Evolutionary conservation across 1,139 yeast genomes (phyloP).

Genomic region (Debaryomyces subglobosus): DNA sequence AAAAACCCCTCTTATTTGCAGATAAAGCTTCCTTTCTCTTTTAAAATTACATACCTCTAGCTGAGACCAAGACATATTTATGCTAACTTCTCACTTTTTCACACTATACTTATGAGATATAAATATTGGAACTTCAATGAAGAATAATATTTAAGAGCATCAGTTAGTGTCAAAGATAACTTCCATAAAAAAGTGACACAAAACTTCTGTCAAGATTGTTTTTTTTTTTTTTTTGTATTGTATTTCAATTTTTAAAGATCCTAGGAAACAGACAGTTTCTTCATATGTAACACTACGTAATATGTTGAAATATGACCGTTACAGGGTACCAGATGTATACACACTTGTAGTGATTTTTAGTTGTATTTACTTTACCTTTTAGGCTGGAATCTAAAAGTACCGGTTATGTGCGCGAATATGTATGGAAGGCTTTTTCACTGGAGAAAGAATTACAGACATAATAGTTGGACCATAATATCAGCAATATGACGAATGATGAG

Average conservation of each 20-base stretch:
- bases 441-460: not conserved
- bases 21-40: not conserved
- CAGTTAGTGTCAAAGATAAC: not conserved
- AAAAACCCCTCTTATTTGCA: not conserved
- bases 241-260: not conserved
- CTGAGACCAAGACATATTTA: slow-evolving; percentile 42
- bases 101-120: not conserved
- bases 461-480: not conserved
- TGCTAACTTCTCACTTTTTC: not conserved
- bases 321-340: not conserved
- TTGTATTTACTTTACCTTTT: not conserved
- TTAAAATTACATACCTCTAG: slow-evolving; percentile 35
- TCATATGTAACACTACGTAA: not conserved
- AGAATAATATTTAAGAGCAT: not conserved
- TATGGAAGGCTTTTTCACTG: not conserved
- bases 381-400: not conserved
- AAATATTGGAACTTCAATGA: not conserved
- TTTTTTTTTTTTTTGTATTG: not conserved
- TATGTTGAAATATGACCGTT: not conserved
- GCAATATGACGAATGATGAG: not conserved
- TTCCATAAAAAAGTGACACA: not conserved
- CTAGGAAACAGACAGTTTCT: not conserved
- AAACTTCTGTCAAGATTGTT: not conserved
- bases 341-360: not conserved
- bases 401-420: slow-evolving; percentile 5